Conservation (phyloP, 2,329 filamentous ascomycete genomes). For the Botryotinia calthae region DNA sequence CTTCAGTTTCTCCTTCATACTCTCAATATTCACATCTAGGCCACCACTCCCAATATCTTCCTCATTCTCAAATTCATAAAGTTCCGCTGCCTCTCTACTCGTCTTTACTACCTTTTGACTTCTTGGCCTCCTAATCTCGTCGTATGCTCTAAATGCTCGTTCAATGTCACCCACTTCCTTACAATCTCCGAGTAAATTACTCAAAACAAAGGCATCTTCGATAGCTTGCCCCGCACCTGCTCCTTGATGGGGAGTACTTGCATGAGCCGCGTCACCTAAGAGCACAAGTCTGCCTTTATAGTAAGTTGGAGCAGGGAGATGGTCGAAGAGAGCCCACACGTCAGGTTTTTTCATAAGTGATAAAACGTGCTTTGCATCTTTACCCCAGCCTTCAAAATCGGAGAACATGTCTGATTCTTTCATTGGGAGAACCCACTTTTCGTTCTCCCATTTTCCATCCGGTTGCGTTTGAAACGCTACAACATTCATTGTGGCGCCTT, state of each 20-base stretch:
- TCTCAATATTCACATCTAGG: conserved; percentile 40
- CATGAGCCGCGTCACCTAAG: conserved; percentile 57
- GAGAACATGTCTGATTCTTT: conserved; percentile 41
- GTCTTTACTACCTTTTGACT: conserved; percentile 37
- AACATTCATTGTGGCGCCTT: conserved; percentile 56
- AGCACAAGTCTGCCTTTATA: conserved; percentile 46
- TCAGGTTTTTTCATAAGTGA: conserved; percentile 42
- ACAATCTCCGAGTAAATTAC: conserved; percentile 47
- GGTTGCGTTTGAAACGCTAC: conserved; percentile 35
- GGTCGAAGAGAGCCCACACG: conserved; percentile 55
- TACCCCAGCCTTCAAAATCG: conserved; percentile 43
- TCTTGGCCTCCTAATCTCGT: conserved; percentile 45
- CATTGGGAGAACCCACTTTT: conserved; percentile 43
- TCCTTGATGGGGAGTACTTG: conserved; percentile 53
- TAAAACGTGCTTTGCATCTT: conserved; percentile 40
- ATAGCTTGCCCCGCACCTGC: conserved; percentile 55
- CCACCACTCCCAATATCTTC: conserved; percentile 39
- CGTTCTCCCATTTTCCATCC: conserved; percentile 40
- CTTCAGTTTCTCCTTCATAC: conserved; percentile 40
- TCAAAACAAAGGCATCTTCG: conserved; percentile 51
- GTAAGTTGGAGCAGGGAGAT: conserved; percentile 46
- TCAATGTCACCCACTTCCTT: conserved; percentile 39
- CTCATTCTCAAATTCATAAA: conserved; percentile 48
- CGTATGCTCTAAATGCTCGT: conserved; percentile 51
- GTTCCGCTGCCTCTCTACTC: conserved; percentile 31